Percentiles rank a stretch among this genome's conserved stretches.
phyloP scores from a whole-genome alignment of 352 stramenopile species.

The Globisporangium megalacanthum region DNA sequence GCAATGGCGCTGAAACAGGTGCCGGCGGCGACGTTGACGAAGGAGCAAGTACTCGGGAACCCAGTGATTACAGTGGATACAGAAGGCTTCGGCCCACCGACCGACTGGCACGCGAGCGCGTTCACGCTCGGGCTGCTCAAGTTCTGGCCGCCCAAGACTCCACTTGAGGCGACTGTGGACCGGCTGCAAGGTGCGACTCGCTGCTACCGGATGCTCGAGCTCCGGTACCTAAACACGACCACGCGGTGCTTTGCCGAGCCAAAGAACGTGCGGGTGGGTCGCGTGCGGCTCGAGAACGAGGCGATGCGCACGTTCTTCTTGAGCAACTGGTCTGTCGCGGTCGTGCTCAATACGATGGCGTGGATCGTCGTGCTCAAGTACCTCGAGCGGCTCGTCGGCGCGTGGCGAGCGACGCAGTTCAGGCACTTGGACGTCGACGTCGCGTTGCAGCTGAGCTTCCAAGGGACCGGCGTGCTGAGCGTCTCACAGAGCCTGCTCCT shows the following conservation, averaged over 20 bases:
- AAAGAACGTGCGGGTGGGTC: slow-evolving; percentile 11
- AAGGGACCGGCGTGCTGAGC: slow-evolving; percentile 38
- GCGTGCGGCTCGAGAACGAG: slow-evolving; percentile 15
- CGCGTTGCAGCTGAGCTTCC: slow-evolving; percentile 35
- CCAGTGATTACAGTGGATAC: slow-evolving; percentile 19
- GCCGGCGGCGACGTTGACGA: slow-evolving; percentile 7
- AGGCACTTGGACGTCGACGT: slow-evolving; percentile 29
- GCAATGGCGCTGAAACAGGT: slow-evolving; percentile 16
- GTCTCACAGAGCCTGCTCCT: slow-evolving; percentile 34
- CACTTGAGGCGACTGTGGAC: slow-evolving; percentile 14
- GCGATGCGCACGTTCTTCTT: slow-evolving; percentile 38
- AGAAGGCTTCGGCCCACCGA: slow-evolving; percentile 19
- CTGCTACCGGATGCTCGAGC: slow-evolving; percentile 39
- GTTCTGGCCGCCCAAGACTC: slow-evolving; percentile 41
- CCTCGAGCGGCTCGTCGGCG: slow-evolving; percentile 28
- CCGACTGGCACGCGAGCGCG: slow-evolving; percentile 21
- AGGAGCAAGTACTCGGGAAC: slow-evolving; percentile 22
- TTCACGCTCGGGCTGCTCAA: slow-evolving; percentile 29
- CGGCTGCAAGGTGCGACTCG: slow-evolving; percentile 21
- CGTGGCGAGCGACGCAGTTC: slow-evolving; percentile 27
- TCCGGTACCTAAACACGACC: slow-evolving; percentile 20
- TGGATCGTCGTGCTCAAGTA: slow-evolving; percentile 39
- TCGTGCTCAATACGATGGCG: slow-evolving; percentile 49
- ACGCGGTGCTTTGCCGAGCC: slow-evolving; percentile 33
- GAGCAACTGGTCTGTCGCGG: slow-evolving; percentile 27